phyloP scores from a whole-genome alignment of 2,329 filamentous ascomycete species.

The Cyphellophora attinorum region DNA sequence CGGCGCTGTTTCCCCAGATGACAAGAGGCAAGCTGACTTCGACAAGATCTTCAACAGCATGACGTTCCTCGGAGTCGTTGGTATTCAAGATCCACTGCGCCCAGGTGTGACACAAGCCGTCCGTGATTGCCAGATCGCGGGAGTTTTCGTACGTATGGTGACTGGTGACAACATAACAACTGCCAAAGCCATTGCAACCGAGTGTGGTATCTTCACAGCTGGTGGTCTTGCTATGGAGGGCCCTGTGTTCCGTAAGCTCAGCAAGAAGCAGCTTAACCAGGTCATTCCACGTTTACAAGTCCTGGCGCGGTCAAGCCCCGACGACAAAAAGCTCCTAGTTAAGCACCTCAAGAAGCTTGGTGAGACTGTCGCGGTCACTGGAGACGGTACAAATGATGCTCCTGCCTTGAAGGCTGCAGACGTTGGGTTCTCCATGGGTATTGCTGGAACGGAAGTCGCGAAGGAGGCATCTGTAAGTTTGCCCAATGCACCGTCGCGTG shows the following conservation, averaged over 20 bases:
- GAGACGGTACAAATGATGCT: conserved; percentile 76
- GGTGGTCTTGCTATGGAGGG: conserved; percentile 68
- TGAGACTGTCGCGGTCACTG: conserved; percentile 73
- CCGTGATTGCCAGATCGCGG: conserved; percentile 61
- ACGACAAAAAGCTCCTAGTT: conserved; percentile 67
- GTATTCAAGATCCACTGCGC: conserved; percentile 73
- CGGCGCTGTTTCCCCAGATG: conserved; percentile 45
- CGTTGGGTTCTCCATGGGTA: conserved; percentile 79
- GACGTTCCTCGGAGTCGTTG: conserved; percentile 61
- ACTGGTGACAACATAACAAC: conserved; percentile 76
- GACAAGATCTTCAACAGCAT: conserved; percentile 59
- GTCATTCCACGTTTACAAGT: conserved; percentile 63
- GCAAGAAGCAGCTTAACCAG: conserved; percentile 53
- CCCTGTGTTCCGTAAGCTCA: conserved; percentile 65
- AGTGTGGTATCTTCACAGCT: conserved; percentile 64
- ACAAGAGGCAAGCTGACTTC: conserved; percentile 54
- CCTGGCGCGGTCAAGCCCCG: conserved; percentile 62
- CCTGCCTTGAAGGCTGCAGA: conserved; percentile 71
- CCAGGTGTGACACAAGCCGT: conserved; percentile 67
- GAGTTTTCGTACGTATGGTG: conserved; percentile 75
- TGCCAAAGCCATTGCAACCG: conserved; percentile 66
- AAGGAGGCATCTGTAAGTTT: conserved; percentile 84
- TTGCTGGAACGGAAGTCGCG: conserved; percentile 72
- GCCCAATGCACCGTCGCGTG: too few species aligned
- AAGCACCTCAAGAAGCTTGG: conserved; percentile 60